A percentile compares a stretch with the other conserved stretches of the same genome.
These are phyloP conservation scores for Reticulascus tulasneorum DNA, from an alignment of 2,329 filamentous ascomycete genomes.

Conservation along the genomic window DNA sequence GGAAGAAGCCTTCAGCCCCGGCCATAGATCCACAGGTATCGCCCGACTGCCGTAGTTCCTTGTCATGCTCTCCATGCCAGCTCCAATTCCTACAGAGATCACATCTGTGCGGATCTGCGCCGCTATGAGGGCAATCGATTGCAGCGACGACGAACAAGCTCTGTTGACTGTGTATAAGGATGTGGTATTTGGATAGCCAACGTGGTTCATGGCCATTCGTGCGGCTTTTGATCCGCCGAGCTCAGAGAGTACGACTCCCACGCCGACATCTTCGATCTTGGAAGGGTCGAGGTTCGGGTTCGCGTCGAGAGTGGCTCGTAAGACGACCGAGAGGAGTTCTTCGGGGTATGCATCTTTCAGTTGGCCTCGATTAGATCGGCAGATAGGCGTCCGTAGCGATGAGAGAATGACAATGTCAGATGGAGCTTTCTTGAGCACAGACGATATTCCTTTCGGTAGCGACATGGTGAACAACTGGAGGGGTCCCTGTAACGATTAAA, in stretches of 20 bases:
- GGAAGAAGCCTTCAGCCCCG: constrained; percentile 59
- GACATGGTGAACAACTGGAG: too few relatives aligned
- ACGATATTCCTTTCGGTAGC: constrained; percentile 63
- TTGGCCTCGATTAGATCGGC: constrained; percentile 74
- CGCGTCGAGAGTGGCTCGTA: constrained; percentile 64
- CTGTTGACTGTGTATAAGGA: constrained; percentile 85
- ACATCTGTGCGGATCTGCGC: constrained; percentile 71
- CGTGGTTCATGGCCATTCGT: constrained; percentile 85
- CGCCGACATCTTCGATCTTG: constrained; percentile 73
- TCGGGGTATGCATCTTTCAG: constrained; percentile 89
- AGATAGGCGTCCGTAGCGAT: constrained; percentile 83
- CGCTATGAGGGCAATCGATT: constrained; percentile 70
- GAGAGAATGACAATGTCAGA: constrained; percentile 86
- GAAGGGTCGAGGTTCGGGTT: constrained; percentile 69
- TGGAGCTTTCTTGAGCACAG: constrained; percentile 74
- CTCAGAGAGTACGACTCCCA: constrained; percentile 87
- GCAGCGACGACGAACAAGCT: constrained; percentile 75
- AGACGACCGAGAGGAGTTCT: constrained; percentile 69
- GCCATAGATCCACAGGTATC: constrained; percentile 82
- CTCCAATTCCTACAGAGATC: constrained; percentile 72
- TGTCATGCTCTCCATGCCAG: constrained; percentile 96
- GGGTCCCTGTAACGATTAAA: too few relatives aligned
- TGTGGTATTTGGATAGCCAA: constrained; percentile 68
- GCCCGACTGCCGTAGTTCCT: constrained; percentile 80
- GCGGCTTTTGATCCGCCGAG: constrained; percentile 87